A percentile compares a stretch with the other conserved stretches of the same genome.
These are phyloP conservation scores for Aspergillus piperis DNA, from an alignment of 2,329 filamentous ascomycete species.

Conservation along the genomic window DNA sequence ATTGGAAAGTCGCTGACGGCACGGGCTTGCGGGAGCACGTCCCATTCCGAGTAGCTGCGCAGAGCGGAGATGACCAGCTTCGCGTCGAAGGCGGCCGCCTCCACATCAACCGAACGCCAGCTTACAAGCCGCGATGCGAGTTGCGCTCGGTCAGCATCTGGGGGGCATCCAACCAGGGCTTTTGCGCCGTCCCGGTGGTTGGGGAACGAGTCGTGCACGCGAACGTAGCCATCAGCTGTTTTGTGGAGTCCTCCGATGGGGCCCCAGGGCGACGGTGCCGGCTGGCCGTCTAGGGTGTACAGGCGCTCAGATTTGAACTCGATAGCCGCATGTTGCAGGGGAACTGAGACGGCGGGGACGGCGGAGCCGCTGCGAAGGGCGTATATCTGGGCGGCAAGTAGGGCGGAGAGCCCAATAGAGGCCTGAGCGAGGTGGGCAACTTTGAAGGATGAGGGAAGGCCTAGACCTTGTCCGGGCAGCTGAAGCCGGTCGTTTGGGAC, in stretches of 20 bases:
- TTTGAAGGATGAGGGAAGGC: no score
- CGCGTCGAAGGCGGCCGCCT: constrained; percentile 45
- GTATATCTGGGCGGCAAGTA: no score
- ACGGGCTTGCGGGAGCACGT: constrained; percentile 49
- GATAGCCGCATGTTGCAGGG: constrained; percentile 17
- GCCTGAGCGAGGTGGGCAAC: no score
- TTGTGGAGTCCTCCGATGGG: constrained; percentile 55
- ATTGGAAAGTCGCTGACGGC: constrained; percentile 53
- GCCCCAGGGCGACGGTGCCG: constrained; percentile 39
- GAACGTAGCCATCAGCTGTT: constrained; percentile 54
- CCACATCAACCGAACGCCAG: constrained; percentile 53
- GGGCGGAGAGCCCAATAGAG: no score
- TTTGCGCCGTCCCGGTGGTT: constrained; percentile 52
- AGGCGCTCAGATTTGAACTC: constrained; percentile 59
- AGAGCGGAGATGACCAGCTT: constrained; percentile 53
- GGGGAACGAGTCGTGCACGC: constrained; percentile 58
- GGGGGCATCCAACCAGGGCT: constrained; percentile 45
- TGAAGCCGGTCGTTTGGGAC: no score
- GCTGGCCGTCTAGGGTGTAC: constrained; percentile 45
- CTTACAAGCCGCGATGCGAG: constrained; percentile 40
- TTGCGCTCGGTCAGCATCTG: constrained; percentile 37
- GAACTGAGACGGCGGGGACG: no score
- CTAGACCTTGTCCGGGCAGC: no score
- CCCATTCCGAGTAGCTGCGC: constrained; percentile 55
- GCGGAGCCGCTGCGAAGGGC: no score